Evolutionary conservation across 345 rosid genomes (phyloP).

Genomic region (Arabidopsis suecica): DNA sequence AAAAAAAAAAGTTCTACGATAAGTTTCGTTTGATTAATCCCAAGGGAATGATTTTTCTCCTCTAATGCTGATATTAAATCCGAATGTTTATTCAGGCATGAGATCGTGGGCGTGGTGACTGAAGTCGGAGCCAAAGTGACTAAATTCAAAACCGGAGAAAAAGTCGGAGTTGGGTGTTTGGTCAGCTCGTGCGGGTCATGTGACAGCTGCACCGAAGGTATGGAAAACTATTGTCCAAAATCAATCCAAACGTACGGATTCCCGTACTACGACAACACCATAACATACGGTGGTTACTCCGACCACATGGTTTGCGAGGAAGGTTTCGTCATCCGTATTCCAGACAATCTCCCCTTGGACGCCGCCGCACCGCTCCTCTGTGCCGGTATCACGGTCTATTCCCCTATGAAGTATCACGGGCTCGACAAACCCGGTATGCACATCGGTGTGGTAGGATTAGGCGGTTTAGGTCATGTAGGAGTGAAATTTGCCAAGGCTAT

Average conservation of each 20-base stretch:
- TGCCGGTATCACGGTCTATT: slow-evolving; percentile 69
- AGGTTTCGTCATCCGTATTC: slow-evolving; percentile 53
- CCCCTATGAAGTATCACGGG: slow-evolving; percentile 54
- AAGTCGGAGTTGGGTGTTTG: slow-evolving; percentile 63
- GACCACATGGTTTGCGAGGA: slow-evolving; percentile 56
- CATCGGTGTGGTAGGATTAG: slow-evolving; percentile 70
- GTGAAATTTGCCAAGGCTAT: slow-evolving; percentile 74
- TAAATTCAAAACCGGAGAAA: slow-evolving; percentile 60
- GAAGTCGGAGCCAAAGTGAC: slow-evolving; percentile 58
- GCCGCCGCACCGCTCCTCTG: slow-evolving; percentile 70
- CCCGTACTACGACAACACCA: slow-evolving; percentile 54
- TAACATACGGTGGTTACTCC: slow-evolving; percentile 61
- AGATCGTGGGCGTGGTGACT: slow-evolving; percentile 61
- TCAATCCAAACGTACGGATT: slow-evolving; percentile 42
- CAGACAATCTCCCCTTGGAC: slow-evolving; percentile 55
- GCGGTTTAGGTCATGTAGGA: slow-evolving; percentile 73
- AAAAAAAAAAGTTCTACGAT: background rate
- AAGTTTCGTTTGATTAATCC: background rate
- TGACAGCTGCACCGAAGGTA: slow-evolving; percentile 48
- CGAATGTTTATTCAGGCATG: slow-evolving; percentile 49
- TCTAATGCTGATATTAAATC: background rate
- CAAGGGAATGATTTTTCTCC: background rate
- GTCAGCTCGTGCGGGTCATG: slow-evolving; percentile 64
- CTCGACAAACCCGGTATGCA: slow-evolving; percentile 53
- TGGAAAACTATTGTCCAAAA: slow-evolving; percentile 65